Conservation (phyloP, 805 yeast species). For the Suhomyces sp. region DNA sequence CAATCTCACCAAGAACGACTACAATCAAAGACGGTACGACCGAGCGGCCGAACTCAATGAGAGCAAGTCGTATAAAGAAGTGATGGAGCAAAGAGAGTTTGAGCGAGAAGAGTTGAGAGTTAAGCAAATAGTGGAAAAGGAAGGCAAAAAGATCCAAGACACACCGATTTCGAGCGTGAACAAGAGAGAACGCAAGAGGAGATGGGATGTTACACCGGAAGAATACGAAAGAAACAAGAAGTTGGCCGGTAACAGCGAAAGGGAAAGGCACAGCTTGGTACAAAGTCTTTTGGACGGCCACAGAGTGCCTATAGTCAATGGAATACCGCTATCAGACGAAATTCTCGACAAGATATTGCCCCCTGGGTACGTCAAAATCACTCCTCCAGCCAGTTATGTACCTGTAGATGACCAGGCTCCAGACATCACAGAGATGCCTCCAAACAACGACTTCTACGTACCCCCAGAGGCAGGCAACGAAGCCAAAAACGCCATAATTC, state of each 20-base stretch:
- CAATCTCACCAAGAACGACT: slow-evolving; percentile 20
- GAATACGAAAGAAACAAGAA: slow-evolving; percentile 20
- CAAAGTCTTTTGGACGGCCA: slow-evolving; percentile 8
- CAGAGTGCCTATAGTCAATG: slow-evolving; percentile 27
- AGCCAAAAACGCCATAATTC: slow-evolving; percentile 22
- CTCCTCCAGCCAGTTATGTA: slow-evolving; percentile 45
- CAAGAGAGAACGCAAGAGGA: slow-evolving; percentile 24
- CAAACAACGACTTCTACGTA: slow-evolving; percentile 39
- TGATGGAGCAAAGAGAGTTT: slow-evolving; percentile 38
- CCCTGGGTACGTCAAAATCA: slow-evolving; percentile 43
- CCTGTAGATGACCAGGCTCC: slow-evolving; percentile 30
- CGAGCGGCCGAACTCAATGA: slow-evolving; percentile 21
- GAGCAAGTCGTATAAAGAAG: slow-evolving; percentile 37
- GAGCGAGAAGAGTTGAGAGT: slow-evolving; percentile 35
- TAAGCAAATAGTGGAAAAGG: slow-evolving; percentile 20
- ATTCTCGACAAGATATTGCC: slow-evolving; percentile 52
- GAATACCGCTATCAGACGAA: slow-evolving; percentile 41
- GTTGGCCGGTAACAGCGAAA: slow-evolving; percentile 7
- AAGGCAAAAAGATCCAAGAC: slow-evolving; percentile 6
- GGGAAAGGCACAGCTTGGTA: slow-evolving; percentile 22
- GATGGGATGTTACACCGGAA: slow-evolving; percentile 47
- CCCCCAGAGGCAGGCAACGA: slow-evolving; percentile 45
- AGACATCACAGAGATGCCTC: slow-evolving; percentile 24
- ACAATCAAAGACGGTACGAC: slow-evolving; percentile 27
- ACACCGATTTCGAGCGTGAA: neutral